Percentiles rank a stretch among this genome's conserved stretches.
Conservation (phyloP, 306 rosid genomes). For the Trifolium fragiferum region DNA sequence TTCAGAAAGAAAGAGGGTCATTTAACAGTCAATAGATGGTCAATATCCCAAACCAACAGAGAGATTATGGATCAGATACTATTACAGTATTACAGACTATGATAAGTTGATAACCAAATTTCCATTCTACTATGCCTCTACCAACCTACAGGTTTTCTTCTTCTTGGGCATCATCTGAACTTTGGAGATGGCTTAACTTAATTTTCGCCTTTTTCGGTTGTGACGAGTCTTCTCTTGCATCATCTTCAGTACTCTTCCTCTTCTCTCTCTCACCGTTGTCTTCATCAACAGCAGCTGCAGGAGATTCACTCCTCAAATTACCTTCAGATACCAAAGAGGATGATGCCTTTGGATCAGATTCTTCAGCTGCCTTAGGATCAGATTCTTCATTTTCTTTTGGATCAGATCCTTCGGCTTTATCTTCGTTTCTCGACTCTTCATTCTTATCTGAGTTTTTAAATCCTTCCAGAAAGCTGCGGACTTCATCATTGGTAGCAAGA, state of each 20-base stretch:
- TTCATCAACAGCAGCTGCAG: conserved; percentile 48
- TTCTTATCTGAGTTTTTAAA: conserved; percentile 49
- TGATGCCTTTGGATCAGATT: conserved; percentile 51
- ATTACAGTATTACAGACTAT: conserved; percentile 35
- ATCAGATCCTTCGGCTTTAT: conserved; percentile 50
- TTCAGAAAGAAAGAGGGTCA: background rate
- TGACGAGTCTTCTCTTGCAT: conserved; percentile 46
- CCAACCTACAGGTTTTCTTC: conserved; percentile 51
- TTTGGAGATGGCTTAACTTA: conserved; percentile 68
- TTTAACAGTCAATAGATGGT: conserved; percentile 24
- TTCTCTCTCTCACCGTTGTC: conserved; percentile 49
- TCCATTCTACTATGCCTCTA: conserved; percentile 28
- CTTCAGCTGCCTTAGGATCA: conserved; percentile 35
- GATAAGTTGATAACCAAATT: conserved; percentile 3
- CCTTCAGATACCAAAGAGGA: conserved; percentile 47
- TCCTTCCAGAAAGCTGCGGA: conserved; percentile 66
- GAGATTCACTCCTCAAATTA: conserved; percentile 45
- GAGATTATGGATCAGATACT: conserved; percentile 18
- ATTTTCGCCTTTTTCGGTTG: conserved; percentile 66
- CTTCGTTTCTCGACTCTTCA: conserved; percentile 48
- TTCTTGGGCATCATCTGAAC: conserved; percentile 68
- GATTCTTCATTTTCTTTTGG: conserved; percentile 1
- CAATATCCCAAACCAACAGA: conserved; percentile 27
- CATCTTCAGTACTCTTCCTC: conserved; percentile 66
- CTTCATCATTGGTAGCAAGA: conserved; percentile 72